These are phyloP conservation scores for Talaromyces sp. DNA, from an alignment of 2,329 filamentous ascomycete genomes.

Conservation along the genomic window DNA sequence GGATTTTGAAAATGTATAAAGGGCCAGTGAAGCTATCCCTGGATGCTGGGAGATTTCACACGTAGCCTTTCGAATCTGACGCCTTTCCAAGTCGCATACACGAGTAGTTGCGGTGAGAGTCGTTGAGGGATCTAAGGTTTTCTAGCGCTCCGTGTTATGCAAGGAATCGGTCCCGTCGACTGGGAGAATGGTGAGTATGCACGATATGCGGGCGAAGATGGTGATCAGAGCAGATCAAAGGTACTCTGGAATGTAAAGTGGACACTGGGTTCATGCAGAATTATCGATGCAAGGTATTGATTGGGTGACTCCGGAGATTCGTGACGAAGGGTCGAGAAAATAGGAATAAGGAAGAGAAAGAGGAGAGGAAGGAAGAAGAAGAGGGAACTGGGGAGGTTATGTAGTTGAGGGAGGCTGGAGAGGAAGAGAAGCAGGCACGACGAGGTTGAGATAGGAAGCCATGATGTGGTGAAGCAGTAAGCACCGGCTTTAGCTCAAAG, in stretches of 20 bases:
- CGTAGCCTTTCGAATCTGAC: neutral
- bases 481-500: slow-evolving; percentile 5
- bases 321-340: slow-evolving; percentile 2
- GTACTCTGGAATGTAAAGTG: slow-evolving; percentile 23
- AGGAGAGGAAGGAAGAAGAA: slow-evolving; percentile 3
- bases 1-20: neutral
- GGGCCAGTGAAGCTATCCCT: neutral
- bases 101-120: slow-evolving; percentile 14
- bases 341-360: neutral
- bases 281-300: slow-evolving; percentile 10
- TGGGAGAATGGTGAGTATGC: slow-evolving; percentile 30
- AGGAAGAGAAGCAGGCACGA: slow-evolving; percentile 14
- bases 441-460: slow-evolving; percentile 18
- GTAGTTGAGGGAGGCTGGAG: slow-evolving; percentile 19
- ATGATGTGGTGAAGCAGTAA: slow-evolving; percentile 1
- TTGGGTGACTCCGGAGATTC: slow-evolving; percentile 1
- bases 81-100: neutral
- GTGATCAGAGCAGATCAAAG: slow-evolving; percentile 19
- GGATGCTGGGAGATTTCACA: neutral
- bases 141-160: slow-evolving; percentile 14
- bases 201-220: slow-evolving; percentile 17
- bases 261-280: slow-evolving; percentile 5
- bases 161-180: slow-evolving; percentile 24
- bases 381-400: slow-evolving; percentile 1
- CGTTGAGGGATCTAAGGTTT: slow-evolving; percentile 10